A percentile compares a stretch with the other conserved stretches of the same genome.
Conservation (phyloP, 2,329 filamentous ascomycete species). For the Byssothecium circinans region DNA sequence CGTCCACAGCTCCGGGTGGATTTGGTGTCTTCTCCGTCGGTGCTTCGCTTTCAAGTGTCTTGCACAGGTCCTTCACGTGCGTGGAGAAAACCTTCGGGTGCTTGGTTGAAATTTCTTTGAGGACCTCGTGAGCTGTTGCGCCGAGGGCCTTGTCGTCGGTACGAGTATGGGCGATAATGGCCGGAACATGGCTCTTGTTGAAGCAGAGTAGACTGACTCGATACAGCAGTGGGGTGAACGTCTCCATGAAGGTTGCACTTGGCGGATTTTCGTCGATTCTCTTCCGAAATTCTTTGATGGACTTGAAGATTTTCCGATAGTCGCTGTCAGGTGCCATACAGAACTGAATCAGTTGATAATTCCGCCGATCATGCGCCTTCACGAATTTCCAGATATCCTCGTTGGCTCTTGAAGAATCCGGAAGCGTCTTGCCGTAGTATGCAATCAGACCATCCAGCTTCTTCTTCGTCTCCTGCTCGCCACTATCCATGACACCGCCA, state of each 20-base stretch:
- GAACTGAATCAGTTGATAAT: slow-evolving; percentile 86
- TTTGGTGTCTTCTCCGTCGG: slow-evolving; percentile 70
- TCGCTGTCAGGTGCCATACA: slow-evolving; percentile 83
- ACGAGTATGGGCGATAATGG: slow-evolving; percentile 84
- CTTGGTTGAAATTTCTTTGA: slow-evolving; percentile 87
- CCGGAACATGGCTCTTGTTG: slow-evolving; percentile 89
- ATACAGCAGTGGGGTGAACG: slow-evolving; percentile 79
- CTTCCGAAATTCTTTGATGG: slow-evolving; percentile 86
- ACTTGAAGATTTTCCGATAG: slow-evolving; percentile 86
- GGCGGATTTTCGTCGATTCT: slow-evolving; percentile 70
- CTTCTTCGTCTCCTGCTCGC: slow-evolving; percentile 66
- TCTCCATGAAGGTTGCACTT: slow-evolving; percentile 69
- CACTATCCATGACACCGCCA: slow-evolving; percentile 76
- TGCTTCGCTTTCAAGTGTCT: slow-evolving; percentile 77
- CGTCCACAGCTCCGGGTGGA: slow-evolving; percentile 77
- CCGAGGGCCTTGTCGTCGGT: slow-evolving; percentile 80
- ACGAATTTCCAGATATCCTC: slow-evolving; percentile 87
- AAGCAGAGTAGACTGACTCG: slow-evolving; percentile 82
- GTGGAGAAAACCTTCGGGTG: slow-evolving; percentile 91
- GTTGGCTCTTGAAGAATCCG: slow-evolving; percentile 71
- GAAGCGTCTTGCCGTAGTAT: slow-evolving; percentile 72
- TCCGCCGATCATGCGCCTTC: slow-evolving; percentile 84
- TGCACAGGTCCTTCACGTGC: slow-evolving; percentile 88
- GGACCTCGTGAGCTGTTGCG: slow-evolving; percentile 78
- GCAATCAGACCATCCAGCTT: slow-evolving; percentile 73